Evolutionary conservation across 192 early-diverging fungal species (phyloP).

Genomic region (Gaertneriomyces semiglobifer): DNA sequence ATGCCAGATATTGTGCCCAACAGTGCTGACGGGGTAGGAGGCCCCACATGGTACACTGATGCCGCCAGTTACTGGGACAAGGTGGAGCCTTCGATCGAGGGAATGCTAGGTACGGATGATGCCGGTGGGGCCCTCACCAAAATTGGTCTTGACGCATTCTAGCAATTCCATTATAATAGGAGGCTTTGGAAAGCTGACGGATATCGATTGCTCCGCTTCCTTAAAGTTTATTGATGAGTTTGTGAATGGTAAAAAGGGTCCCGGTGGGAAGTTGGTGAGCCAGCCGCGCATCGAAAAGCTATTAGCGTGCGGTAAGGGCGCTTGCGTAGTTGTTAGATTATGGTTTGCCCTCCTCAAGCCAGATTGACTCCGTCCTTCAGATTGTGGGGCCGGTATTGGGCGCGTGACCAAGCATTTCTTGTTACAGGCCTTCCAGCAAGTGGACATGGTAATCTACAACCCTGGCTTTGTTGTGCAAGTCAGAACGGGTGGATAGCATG

Average conservation of each 20-base stretch:
- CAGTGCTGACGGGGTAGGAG: constrained; percentile 6
- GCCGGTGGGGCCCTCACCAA: too few relatives aligned
- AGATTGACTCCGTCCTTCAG: constrained; percentile 15
- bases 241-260: constrained; percentile 32
- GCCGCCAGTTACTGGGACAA: constrained; percentile 48
- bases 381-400: constrained; percentile 96
- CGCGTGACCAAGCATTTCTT: constrained; percentile 86
- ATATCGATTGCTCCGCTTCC: constrained; percentile 68
- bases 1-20: too few relatives aligned
- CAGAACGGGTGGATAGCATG: too few relatives aligned
- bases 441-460: constrained; percentile 65
- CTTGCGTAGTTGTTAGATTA: not conserved
- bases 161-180: constrained; percentile 65
- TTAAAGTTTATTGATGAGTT: constrained; percentile 67
- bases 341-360: not conserved
- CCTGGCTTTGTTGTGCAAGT: not conserved
- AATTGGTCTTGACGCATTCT: too few relatives aligned
- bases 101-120: not conserved
- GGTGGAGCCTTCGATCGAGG: constrained; percentile 26
- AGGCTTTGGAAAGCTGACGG: constrained; percentile 73
- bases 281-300: constrained; percentile 18
- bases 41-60: constrained; percentile 42
- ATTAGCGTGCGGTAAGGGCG: constrained; percentile 39
- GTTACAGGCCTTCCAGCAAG: constrained; percentile 70
- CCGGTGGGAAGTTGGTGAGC: not conserved